These are phyloP conservation scores for Phlyctochytrium arcticum DNA, from an alignment of 192 early-diverging fungal genomes.

Conservation along the genomic window DNA sequence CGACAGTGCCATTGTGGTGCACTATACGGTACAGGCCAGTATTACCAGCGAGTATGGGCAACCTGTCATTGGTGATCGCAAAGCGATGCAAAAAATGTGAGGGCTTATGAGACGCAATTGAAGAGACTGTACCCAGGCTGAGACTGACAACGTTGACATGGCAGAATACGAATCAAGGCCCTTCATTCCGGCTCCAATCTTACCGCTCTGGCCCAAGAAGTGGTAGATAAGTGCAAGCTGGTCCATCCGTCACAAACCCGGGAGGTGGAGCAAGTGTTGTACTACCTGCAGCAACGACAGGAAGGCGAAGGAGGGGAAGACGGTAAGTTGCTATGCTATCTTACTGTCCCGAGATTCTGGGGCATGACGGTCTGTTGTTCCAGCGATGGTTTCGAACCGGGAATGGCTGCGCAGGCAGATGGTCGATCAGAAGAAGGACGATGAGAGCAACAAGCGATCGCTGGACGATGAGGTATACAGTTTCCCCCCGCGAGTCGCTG, in stretches of 20 bases:
- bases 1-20: conserved; percentile 45
- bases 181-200: conserved; percentile 30
- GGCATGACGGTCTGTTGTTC: neutral
- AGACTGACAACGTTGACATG: conserved; percentile 2
- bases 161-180: conserved; percentile 38
- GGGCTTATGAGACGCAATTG: no score
- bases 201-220: conserved; percentile 33
- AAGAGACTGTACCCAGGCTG: no score
- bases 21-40: conserved; percentile 45
- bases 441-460: conserved; percentile 27
- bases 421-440: conserved; percentile 23
- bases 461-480: no score
- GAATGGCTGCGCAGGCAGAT: conserved; percentile 30
- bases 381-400: conserved; percentile 16
- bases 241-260: conserved; percentile 37
- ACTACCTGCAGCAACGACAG: conserved; percentile 38
- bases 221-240: conserved; percentile 51
- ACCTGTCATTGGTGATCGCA: conserved; percentile 37
- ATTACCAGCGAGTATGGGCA: conserved; percentile 39
- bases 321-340: neutral
- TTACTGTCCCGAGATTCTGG: neutral
- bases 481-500: no score
- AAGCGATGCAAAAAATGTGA: conserved; percentile 46
- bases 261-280: conserved; percentile 40
- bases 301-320: neutral